Base-by-base conservation (phyloP, 495 filamentous ascomycete genomes). In the Xylaria flabelliformis region DNA sequence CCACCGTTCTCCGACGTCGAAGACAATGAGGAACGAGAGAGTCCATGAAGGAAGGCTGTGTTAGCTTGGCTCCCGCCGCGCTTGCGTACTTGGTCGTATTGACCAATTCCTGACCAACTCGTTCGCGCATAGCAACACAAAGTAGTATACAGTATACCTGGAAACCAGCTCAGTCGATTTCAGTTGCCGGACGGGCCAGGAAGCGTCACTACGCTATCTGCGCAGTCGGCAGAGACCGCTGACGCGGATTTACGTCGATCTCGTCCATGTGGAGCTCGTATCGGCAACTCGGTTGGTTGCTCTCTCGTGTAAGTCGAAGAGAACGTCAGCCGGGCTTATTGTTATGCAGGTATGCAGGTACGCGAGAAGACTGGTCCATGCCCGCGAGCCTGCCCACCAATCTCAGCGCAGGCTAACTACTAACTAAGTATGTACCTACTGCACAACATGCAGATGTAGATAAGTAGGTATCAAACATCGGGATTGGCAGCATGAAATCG, bases 281-380 rank as follows among this genome's bases (percentile, higher is more conserved):
- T 67, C 44, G 32, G 29, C 64, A 15, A 67, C 64, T 67, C 42
- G 32, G 64, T 51, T 53, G 42, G 59, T 32, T 10, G 21, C n/a
- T 41, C 9, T 63, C 59, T 63, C 39, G 59, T 64, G 36, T 44
- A 50, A 65, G 63, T 21, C 1, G 46, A 53, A 55, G 19, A 55
- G 26, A 36, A 42, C 21, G 50, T 56, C 65, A 55, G 48, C 26
- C 36, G 13, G 50, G 65, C 48, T 67, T 56, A 67, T 29, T 19
- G 24, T 51, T 50, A 65, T 56, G 65, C 50, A 67, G 65, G 65
- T 50, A 65, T 56, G 65, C 50, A 67, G 65, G 65, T 55, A 67
- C 46, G 64, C 64, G 65, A 56, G 8, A 32, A 19, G 21, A 13
- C 32, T 26, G 10, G 24, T 46, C 46, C 2, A n/a, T 15, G 26